Evolutionary conservation across 176 grass and related monocot species (phyloP).

Genomic region (Eragrostis curvula): DNA sequence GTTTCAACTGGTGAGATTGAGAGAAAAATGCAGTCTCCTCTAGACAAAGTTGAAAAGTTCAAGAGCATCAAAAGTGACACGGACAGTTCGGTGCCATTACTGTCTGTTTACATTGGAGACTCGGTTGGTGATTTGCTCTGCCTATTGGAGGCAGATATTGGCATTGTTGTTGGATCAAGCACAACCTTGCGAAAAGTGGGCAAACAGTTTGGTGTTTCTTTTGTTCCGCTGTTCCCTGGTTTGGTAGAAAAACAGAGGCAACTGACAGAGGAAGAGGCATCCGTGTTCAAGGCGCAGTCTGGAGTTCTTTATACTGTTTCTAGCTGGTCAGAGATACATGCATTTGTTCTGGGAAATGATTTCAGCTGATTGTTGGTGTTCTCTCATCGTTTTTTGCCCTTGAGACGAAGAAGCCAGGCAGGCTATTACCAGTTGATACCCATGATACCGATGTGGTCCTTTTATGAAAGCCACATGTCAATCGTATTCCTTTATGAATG

Average conservation of each 20-base stretch:
- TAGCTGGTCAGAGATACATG: conserved; percentile 91
- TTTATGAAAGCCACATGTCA: conserved; percentile 82
- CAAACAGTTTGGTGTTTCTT: conserved; percentile 83
- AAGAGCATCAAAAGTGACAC: conserved; percentile 56
- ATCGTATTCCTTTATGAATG: conserved; percentile 30
- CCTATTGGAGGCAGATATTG: conserved; percentile 91
- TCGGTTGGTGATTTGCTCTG: conserved; percentile 94
- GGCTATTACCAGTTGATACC: conserved; percentile 47
- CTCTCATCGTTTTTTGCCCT: conserved; percentile 25
- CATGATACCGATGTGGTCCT: conserved; percentile 73
- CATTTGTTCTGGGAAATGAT: conserved; percentile 85
- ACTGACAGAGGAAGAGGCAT: conserved; percentile 44
- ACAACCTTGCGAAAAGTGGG: conserved; percentile 80
- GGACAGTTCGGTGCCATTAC: conserved; percentile 16
- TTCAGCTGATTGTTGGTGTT: conserved; percentile 52
- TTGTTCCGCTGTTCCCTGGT: conserved; percentile 68
- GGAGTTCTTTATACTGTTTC: conserved; percentile 89
- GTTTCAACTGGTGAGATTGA: conserved; percentile 87
- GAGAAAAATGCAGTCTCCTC: conserved; percentile 79
- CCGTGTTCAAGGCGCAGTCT: conserved; percentile 62
- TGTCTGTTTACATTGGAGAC: conserved; percentile 90
- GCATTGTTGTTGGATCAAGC: conserved; percentile 93
- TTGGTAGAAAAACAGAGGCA: conserved; percentile 80
- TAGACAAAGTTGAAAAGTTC: conserved; percentile 80
- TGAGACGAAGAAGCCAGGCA: conserved; percentile 27